Evolutionary conservation across 768 basidiomycete species (phyloP).

Genomic region (Trametes cinnabarina): DNA sequence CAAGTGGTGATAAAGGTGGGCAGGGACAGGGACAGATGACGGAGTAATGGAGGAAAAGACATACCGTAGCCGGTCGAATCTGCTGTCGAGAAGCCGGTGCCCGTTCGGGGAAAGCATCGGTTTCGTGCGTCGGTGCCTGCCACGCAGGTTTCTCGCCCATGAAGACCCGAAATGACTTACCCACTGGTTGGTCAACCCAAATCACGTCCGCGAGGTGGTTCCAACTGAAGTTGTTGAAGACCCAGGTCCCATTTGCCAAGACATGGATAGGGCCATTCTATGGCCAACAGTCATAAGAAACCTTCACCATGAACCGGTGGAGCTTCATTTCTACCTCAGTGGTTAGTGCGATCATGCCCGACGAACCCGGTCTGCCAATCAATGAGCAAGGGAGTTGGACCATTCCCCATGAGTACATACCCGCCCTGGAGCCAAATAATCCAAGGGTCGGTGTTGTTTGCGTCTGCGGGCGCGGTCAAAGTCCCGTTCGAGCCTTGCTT

Average conservation of each 20-base stretch:
- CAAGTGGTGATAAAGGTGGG: background rate
- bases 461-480: slow-evolving; percentile 41
- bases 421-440: slow-evolving; percentile 76
- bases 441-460: slow-evolving; percentile 55
- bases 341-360: slow-evolving; percentile 60
- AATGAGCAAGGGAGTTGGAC: background rate
- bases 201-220: slow-evolving; percentile 59
- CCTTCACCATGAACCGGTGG: background rate
- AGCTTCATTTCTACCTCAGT: slow-evolving; percentile 43
- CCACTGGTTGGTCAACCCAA: slow-evolving; percentile 72
- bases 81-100: slow-evolving; percentile 63
- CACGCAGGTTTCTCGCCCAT: background rate
- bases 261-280: slow-evolving; percentile 71
- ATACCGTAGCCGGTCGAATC: slow-evolving; percentile 61
- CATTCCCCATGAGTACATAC: slow-evolving; percentile 29
- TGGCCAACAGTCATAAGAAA: background rate
- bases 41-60: slow-evolving; percentile 14
- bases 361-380: slow-evolving; percentile 54
- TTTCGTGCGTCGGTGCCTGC: slow-evolving; percentile 13
- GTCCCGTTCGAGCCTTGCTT: slow-evolving; percentile 32
- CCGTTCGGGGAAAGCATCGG: slow-evolving; percentile 26
- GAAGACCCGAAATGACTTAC: too few relatives aligned
- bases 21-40: background rate
- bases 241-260: slow-evolving; percentile 46
- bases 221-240: slow-evolving; percentile 57